These are phyloP conservation scores for Sarcocystis neurona DNA, from an alignment of 169 alveolate genomes.

Conservation along the genomic window DNA sequence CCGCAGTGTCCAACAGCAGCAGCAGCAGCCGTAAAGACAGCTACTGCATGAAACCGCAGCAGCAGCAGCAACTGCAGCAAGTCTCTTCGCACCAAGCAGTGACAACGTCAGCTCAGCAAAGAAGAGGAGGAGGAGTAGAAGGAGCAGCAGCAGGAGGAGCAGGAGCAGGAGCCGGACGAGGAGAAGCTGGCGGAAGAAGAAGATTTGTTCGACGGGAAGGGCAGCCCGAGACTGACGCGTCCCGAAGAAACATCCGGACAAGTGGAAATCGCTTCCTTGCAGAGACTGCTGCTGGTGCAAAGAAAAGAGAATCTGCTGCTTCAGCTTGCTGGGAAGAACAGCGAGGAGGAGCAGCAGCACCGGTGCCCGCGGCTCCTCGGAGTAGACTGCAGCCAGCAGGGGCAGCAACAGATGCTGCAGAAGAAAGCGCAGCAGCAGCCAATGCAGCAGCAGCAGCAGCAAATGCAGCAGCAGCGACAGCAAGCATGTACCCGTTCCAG, in stretches of 20 bases:
- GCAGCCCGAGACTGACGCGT: too few relatives aligned
- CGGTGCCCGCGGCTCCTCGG: conserved; percentile 11
- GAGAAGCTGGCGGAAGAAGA: too few relatives aligned
- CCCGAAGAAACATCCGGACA: too few relatives aligned
- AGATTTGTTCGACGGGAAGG: too few relatives aligned
- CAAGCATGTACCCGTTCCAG: background rate
- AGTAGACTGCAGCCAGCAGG: conserved; percentile 30
- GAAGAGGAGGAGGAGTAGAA: background rate
- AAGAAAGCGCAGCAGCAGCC: too few relatives aligned
- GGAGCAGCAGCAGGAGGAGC: background rate
- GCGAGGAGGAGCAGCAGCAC: background rate
- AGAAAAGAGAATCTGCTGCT: too few relatives aligned
- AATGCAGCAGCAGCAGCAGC: too few relatives aligned
- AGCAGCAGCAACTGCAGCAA: background rate
- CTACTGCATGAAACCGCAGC: conserved; percentile 24
- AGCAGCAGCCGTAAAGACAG: conserved; percentile 3
- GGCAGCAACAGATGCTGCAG: too few relatives aligned
- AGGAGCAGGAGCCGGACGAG: conserved; percentile 38
- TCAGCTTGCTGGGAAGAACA: too few relatives aligned
- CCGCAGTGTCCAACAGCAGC: background rate
- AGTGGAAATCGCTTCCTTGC: too few relatives aligned
- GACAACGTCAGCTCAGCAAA: background rate
- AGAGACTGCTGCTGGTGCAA: too few relatives aligned
- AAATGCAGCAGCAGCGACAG: background rate
- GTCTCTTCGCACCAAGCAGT: background rate